A percentile compares a stretch with the other conserved stretches of the same genome.
Conservation (phyloP, 495 filamentous ascomycete species). For the Penicillium roqueforti region DNA sequence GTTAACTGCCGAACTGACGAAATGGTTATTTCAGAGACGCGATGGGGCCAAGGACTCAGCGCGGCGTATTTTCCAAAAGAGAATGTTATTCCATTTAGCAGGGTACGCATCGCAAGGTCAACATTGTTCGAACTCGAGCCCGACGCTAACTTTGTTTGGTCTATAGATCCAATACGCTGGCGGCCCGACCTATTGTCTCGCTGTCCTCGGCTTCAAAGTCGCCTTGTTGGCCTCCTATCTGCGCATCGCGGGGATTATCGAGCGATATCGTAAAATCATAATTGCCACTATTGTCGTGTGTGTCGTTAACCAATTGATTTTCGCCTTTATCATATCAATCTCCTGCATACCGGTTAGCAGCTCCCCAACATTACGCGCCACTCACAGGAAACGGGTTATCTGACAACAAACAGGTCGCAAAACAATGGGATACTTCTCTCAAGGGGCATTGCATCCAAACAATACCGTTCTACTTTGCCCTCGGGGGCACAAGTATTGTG, state of each 20-base stretch:
- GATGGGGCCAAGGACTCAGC: conserved; percentile 28
- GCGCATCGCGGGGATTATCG: conserved; percentile 42
- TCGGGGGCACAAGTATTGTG: conserved; percentile 31
- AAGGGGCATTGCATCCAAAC: conserved; percentile 39
- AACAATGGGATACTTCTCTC: conserved; percentile 44
- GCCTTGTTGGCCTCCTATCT: conserved; percentile 47
- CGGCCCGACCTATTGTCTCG: conserved; percentile 29
- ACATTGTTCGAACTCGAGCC: neutral
- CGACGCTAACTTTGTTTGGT: neutral
- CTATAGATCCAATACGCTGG: conserved; percentile 30
- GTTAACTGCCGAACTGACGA: neutral
- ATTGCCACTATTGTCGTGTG: conserved; percentile 31
- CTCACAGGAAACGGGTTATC: neutral
- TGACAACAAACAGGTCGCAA: conserved; percentile 26
- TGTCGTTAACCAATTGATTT: conserved; percentile 34
- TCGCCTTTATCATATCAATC: conserved; percentile 22
- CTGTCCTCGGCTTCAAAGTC: conserved; percentile 50
- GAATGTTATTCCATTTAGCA: conserved; percentile 27
- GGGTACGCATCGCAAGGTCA: conserved; percentile 12
- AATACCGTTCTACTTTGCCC: conserved; percentile 39
- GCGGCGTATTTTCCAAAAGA: conserved; percentile 18
- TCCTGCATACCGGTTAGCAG: conserved; percentile 38
- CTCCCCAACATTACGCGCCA: neutral
- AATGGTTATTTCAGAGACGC: conserved; percentile 21
- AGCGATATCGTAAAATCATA: conserved; percentile 33